These are phyloP conservation scores for Ceratobasidium sp. DNA, from an alignment of 1,284 basidiomycete genomes.

Conservation along the genomic window DNA sequence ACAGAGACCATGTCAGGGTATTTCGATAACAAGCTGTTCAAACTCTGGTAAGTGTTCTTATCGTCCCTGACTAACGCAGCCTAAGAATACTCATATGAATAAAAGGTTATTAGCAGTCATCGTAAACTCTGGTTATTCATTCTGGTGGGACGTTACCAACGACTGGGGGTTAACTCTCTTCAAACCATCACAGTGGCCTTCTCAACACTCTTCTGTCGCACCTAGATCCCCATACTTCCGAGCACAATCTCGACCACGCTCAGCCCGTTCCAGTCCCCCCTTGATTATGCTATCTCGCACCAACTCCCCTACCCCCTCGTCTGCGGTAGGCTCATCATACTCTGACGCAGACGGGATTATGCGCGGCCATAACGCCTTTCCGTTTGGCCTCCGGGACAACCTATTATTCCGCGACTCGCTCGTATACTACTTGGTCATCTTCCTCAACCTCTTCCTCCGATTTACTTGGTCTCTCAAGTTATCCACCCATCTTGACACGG, in stretches of 20 bases:
- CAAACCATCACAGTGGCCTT: slow-evolving; percentile 60
- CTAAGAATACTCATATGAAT: slow-evolving; percentile 25
- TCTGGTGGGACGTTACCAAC: slow-evolving; percentile 99
- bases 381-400: slow-evolving; percentile 77
- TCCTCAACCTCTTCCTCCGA: slow-evolving; percentile 89
- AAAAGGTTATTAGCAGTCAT: slow-evolving; percentile 87
- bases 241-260: slow-evolving; percentile 57
- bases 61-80: neutral
- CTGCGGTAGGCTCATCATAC: slow-evolving; percentile 50
- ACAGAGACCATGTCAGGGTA: slow-evolving; percentile 32
- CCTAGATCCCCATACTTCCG: slow-evolving; percentile 19
- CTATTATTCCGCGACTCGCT: slow-evolving; percentile 81
- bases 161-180: slow-evolving; percentile 96
- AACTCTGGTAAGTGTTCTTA: slow-evolving; percentile 75
- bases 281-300: slow-evolving; percentile 56
- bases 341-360: slow-evolving; percentile 49
- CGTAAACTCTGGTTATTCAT: slow-evolving; percentile 94
- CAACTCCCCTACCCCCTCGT: slow-evolving; percentile 50
- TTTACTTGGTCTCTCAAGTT: slow-evolving; percentile 97
- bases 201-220: slow-evolving; percentile 21
- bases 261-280: slow-evolving; percentile 62
- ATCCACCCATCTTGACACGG: slow-evolving; percentile 87
- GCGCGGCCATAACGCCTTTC: slow-evolving; percentile 60
- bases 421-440: slow-evolving; percentile 88
- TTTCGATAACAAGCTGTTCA: slow-evolving; percentile 77